Base-by-base conservation (phyloP, 768 basidiomycete species). In the Suillus paluster region DNA sequence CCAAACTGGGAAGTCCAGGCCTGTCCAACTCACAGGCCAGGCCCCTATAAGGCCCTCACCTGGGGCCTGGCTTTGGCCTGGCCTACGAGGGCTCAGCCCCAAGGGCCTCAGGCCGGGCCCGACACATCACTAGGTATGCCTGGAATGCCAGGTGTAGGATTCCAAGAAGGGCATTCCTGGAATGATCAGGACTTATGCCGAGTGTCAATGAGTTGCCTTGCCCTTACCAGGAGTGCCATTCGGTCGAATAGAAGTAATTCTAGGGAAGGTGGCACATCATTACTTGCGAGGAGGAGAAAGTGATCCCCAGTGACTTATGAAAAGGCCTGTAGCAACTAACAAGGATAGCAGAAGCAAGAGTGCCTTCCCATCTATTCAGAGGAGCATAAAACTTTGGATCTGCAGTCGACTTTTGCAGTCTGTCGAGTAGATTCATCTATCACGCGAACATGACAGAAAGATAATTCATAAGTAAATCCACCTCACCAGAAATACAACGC, bases 221-320 rank as follows among this genome's bases (percentile, higher is more conserved):
- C 23, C 30, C 81, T 3, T 71, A 89, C 92, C 92, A 94, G 15
- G 83, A 71, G 70, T 92, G 89, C 88, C 91, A 94, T 94, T n/a
- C 83, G 80, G 66, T 95, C 90, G 54, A 79, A 83, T 0, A 84
- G 45, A 5, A 91, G 75, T 7, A 92, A 76, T 70, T 86, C 89
- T 90, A 62, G 39, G 19, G 59, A 25, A 25, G 3, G 17, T 55
- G 46, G 10, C 27, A 19, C 38, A 23, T 59, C 44, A 57, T 63
- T 41, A 58, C 53, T 55, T 25, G 36, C 2, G 23, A 38, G 4
- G 17, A 25, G 33, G 10, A 30, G 19, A 3, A 27, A 11, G 19
- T 33, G 17, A 52, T 14, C 17, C 14, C 19, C 33, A 15, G 21
- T 36, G 36, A 76, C 89, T 58, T 70, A 91, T 91, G 77, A 71